phyloP scores from a whole-genome alignment of 2,329 filamentous ascomycete species.

The Gremmenia infestans region DNA sequence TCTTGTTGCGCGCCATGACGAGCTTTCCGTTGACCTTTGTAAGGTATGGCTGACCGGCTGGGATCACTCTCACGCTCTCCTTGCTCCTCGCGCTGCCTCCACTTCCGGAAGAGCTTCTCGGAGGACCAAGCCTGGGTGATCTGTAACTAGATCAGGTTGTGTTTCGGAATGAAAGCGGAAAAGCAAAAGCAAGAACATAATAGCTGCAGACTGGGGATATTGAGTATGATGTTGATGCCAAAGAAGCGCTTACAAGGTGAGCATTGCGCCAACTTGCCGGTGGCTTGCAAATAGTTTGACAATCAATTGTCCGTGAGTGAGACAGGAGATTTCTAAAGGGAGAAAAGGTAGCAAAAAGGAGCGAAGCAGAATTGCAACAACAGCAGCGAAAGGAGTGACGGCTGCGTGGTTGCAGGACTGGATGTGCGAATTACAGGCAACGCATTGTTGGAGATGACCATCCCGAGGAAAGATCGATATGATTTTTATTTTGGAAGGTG shows the following conservation, averaged over 20 bases:
- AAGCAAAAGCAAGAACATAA: no score
- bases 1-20: conserved; percentile 26
- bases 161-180: not conserved
- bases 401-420: no score
- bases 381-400: no score
- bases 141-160: not conserved
- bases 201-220: not conserved
- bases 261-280: conserved; percentile 8
- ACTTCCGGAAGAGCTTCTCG: not conserved
- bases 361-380: no score
- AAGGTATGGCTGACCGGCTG: conserved; percentile 23
- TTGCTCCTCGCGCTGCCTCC: not conserved
- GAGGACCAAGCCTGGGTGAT: not conserved
- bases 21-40: conserved; percentile 29
- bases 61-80: conserved; percentile 8
- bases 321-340: no score
- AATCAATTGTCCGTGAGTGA: no score
- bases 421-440: no score
- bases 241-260: conserved; percentile 13
- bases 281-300: not conserved
- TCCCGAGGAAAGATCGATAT: no score
- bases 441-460: no score
- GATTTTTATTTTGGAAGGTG: no score
- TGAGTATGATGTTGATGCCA: not conserved
- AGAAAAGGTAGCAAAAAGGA: no score